These are phyloP conservation scores for Citrus mangshanensis DNA, from an alignment of 345 rosid genomes.

Conservation along the genomic window DNA sequence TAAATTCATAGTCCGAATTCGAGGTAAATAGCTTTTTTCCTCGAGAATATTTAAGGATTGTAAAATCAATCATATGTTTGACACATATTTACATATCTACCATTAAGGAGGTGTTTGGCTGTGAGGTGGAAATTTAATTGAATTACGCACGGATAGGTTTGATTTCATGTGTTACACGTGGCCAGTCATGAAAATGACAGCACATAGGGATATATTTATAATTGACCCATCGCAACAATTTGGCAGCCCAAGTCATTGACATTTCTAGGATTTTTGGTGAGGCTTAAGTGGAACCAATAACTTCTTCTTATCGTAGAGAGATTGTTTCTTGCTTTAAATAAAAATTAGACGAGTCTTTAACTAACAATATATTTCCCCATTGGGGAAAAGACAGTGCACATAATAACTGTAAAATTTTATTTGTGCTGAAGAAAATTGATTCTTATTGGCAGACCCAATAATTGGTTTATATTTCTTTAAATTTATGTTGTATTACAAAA, in stretches of 20 bases:
- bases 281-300: not conserved
- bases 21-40: rapidly evolving
- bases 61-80: not conserved
- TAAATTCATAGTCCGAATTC: rapidly evolving
- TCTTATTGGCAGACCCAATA: not conserved
- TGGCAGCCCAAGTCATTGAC: too few species aligned
- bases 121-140: not conserved
- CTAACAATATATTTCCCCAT: not conserved
- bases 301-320: not conserved
- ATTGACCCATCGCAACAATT: not conserved
- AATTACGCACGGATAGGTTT: not conserved
- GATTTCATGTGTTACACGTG: not conserved
- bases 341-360: not conserved
- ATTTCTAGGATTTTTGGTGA: not conserved
- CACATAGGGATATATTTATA: too few species aligned
- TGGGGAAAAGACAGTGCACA: not conserved
- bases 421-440: too few species aligned
- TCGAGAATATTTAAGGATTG: not conserved
- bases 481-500: not conserved
- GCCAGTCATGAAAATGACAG: not conserved
- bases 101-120: not conserved
- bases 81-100: not conserved
- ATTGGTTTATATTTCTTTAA: not conserved
- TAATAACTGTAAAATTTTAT: not conserved
- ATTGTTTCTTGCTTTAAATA: not conserved